A percentile compares a stretch with the other conserved stretches of the same genome.
phyloP scores from a whole-genome alignment of 371 early-diverging fungal genomes.

The Blakeslea trispora region DNA sequence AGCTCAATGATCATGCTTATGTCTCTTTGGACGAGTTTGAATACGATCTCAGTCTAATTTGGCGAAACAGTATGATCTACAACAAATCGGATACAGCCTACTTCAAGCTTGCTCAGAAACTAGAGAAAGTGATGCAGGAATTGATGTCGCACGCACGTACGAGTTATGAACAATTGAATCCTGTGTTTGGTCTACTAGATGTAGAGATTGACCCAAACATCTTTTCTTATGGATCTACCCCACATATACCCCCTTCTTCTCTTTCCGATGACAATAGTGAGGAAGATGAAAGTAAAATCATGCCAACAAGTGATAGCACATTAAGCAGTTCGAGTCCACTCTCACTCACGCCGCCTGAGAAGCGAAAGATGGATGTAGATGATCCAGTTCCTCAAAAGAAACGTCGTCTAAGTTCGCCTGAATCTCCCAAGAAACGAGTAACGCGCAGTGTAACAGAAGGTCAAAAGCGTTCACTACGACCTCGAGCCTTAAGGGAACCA shows the following conservation, averaged over 20 bases:
- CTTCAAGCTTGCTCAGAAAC: constrained; percentile 62
- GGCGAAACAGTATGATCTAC: constrained; percentile 76
- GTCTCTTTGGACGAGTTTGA: constrained; percentile 46
- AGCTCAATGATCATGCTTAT: constrained; percentile 46
- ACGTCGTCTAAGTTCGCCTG: not conserved
- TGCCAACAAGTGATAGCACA: not conserved
- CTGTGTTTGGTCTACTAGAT: constrained; percentile 51
- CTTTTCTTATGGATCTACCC: constrained; percentile 41
- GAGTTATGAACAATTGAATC: constrained; percentile 41
- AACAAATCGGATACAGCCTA: constrained; percentile 77
- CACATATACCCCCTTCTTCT: not conserved
- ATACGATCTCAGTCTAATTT: constrained; percentile 71
- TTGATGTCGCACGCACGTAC: constrained; percentile 40
- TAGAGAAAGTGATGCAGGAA: constrained; percentile 40
- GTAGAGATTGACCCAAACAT: constrained; percentile 55
- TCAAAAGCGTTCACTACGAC: constrained; percentile 7
- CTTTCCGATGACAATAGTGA: constrained; percentile 9
- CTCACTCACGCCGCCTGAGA: not conserved
- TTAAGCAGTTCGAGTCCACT: constrained; percentile 3
- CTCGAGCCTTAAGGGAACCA: constrained; percentile 3
- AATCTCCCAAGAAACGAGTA: not conserved
- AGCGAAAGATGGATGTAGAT: not conserved
- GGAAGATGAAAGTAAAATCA: constrained; percentile 13
- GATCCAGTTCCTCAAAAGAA: not conserved
- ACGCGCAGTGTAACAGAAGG: constrained; percentile 8